Base-by-base conservation (phyloP, 164 flowering plant species). In the Vitis amurensis region DNA sequence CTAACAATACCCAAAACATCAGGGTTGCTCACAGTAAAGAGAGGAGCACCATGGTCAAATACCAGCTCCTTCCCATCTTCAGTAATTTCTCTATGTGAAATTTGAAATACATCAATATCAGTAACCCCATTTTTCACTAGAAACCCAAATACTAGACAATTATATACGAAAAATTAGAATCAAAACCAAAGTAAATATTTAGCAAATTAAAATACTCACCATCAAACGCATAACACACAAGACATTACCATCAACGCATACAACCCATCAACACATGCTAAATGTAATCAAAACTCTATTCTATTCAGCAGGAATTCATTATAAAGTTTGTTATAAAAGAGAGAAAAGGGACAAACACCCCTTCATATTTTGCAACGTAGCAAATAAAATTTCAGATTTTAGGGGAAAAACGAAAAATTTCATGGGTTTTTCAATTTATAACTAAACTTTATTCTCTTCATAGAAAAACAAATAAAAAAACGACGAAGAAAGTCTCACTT, bases 31-130 rank as follows among this genome's bases (percentile, higher is more conserved):
- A 78, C 85, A 44, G 79, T 68, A 66, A 92, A 92, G 79, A 61
- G 87, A 8, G 94, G 94, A 53, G 91, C 92, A 23, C 98, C 96
- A 71, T 92, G 98, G 71, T 92, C 96, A 64, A 90, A 92, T 48
- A 73, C 52, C 56, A 92, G 75, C 74, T 90, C 94, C 71, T 78
- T 87, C 66, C 96, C 97, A 78, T 92, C 97, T 67, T 83, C 92
- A 62, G 74, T 52, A 61, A 63, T 75, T 74, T 92, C 97, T 73
- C 97, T 92, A 74, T 37, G 9, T 14, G 15, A 50, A 44, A 23
- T 11, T 53, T 13, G 7, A 12, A 53, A 53, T 13, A 53, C n/a
- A 61, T 8, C 44, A 29, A 60, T 9, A 11, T 31, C 44, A 37
- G 44, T 15, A 60, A 11, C 4, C 44, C 15, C 63, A 58, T 61